Base-by-base conservation (phyloP, 2,329 filamentous ascomycete species). In the Monosporascus sp. region DNA sequence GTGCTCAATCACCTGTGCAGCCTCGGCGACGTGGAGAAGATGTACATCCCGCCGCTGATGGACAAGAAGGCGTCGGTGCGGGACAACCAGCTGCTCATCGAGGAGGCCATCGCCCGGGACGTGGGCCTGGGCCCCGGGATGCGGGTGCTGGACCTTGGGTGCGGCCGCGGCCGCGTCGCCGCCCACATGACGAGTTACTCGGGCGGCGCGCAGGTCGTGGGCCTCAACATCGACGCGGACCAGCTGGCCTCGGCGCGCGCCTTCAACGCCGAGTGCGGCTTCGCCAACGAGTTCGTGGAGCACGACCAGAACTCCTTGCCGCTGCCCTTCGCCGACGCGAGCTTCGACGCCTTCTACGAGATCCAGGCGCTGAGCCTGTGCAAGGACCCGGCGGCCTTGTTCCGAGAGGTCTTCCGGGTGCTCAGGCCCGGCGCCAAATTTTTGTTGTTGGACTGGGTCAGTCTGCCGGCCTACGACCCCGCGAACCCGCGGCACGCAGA, bases 331-430 rank as follows among this genome's bases (percentile, higher is more conserved):
- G 72, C 64, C 15, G 73, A 80, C 56, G 65, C 63, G 25, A 71
- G 68, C 43, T 79, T 81, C 60, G 77, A 81, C 53, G 77, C 72
- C 31, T 79, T 80, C 54, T 81, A 75, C 72, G 79, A 74, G 76
- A 85, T 74, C 74, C 85, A 73, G 72, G 84, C 69, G 52, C 77
- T 73, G 62, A 83, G 72, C 70, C 76, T 73, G 31, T 79, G 75
- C 70, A 77, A 77, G 55, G 76, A 80, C 50, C 68, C 76, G 2
- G 60, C 68, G 3, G 65, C 69, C 7, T 68, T 79, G 11, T 79
- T 79, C 66, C 65, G 64, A 48, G 78, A 81, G 62, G 66, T 80
- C 50, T 74, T 70, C 61, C 72, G 78, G 18, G 67, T 80, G 4
- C 58, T 80, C 50, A 77, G 77, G 62, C 78, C 78, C 1, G 77